These are phyloP conservation scores for Thermothelomyces thermophilus DNA, from an alignment of 2,329 filamentous ascomycete genomes.

Conservation along the genomic window DNA sequence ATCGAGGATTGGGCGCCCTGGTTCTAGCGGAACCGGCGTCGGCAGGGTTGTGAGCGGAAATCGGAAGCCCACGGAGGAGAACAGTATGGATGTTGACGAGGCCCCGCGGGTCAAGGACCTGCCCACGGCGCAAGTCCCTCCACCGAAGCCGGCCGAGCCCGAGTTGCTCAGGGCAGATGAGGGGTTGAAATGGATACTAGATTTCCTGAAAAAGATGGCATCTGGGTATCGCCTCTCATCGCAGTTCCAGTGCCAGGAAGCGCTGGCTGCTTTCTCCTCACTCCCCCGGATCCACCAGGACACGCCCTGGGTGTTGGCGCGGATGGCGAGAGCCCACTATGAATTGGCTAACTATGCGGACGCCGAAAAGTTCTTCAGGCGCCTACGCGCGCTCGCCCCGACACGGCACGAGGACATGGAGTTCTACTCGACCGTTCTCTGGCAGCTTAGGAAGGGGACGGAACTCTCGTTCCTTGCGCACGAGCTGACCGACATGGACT, in stretches of 20 bases:
- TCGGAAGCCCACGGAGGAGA: slow-evolving; percentile 64
- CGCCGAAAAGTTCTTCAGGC: slow-evolving; percentile 78
- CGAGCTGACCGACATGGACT: slow-evolving; percentile 78
- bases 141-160: slow-evolving; percentile 36
- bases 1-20: slow-evolving; percentile 58
- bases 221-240: slow-evolving; percentile 71
- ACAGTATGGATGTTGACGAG: slow-evolving; percentile 65
- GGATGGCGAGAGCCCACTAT: slow-evolving; percentile 85
- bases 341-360: slow-evolving; percentile 82
- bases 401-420: slow-evolving; percentile 92
- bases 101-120: slow-evolving; percentile 39
- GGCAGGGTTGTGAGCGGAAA: slow-evolving; percentile 87
- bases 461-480: slow-evolving; percentile 89
- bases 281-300: slow-evolving; percentile 72
- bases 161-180: slow-evolving; percentile 66
- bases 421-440: slow-evolving; percentile 96
- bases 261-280: slow-evolving; percentile 64
- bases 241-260: slow-evolving; percentile 71
- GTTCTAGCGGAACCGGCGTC: slow-evolving; percentile 62
- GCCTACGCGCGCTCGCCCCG: slow-evolving; percentile 71
- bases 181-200: slow-evolving; percentile 67
- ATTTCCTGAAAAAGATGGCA: slow-evolving; percentile 75
- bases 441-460: slow-evolving; percentile 89
- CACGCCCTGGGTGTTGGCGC: slow-evolving; percentile 87
- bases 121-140: slow-evolving; percentile 31